A percentile compares a stretch with the other conserved stretches of the same genome.
Evolutionary conservation across 495 filamentous ascomycete species (phyloP).

Genomic region (Aspergillus homomorphus): DNA sequence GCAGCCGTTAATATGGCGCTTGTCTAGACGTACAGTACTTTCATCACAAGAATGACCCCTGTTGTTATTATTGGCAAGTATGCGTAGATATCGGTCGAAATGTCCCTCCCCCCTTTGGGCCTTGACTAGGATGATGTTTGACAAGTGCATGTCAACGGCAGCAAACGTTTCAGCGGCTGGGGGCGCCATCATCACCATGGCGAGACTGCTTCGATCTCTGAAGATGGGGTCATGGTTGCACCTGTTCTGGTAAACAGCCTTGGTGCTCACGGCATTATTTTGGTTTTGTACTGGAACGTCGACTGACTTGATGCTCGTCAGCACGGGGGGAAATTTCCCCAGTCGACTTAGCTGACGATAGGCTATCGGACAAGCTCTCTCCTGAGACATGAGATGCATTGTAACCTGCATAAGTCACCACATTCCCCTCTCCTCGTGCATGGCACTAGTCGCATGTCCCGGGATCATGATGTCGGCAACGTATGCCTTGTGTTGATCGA

Average conservation of each 20-base stretch:
- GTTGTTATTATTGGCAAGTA: too few species aligned
- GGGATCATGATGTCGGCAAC: neutral
- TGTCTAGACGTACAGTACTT: neutral
- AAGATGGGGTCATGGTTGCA: neutral
- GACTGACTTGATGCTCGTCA: too few species aligned
- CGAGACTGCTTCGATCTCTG: neutral
- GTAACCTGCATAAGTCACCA: neutral
- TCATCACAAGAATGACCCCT: neutral
- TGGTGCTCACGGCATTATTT: too few species aligned
- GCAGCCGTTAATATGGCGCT: neutral
- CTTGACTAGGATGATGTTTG: neutral
- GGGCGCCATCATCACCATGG: neutral
- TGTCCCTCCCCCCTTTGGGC: neutral
- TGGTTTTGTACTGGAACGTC: too few species aligned
- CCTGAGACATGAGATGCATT: neutral
- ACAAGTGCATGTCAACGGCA: neutral
- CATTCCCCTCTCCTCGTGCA: neutral
- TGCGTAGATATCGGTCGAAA: neutral
- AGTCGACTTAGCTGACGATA: neutral
- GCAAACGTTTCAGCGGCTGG: neutral
- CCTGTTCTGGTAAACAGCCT: too few species aligned
- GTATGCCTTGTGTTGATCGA: neutral
- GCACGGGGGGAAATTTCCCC: too few species aligned
- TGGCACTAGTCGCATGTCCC: neutral
- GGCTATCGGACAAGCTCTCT: neutral